Evolutionary conservation across 2,329 filamentous ascomycete species (phyloP), one percentile per base, ranked within the genome.

Genomic region (Colletotrichum sp.): DNA sequence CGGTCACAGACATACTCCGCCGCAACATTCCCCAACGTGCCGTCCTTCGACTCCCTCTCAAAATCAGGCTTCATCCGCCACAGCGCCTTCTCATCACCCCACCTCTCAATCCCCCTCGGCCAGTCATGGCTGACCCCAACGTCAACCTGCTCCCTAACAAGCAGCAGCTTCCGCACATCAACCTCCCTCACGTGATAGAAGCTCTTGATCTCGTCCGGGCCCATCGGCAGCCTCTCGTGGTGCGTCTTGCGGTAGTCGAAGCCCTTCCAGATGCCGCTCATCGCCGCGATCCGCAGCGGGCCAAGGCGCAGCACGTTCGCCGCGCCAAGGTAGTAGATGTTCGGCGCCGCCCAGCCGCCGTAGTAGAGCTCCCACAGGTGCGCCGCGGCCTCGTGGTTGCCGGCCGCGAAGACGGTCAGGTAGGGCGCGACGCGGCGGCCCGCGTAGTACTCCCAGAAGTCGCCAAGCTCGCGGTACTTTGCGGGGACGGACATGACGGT

Each of bases 311-410:
- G 83, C 10, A 99, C 93, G 81, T 98, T 98, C 75, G 97, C 95
- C 38, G 96, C 95, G 64, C 97, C 97, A 83, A 98, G 90, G 85
- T 98, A 99, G 88, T 98, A 99, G 77, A 99, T 98, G 79, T 97
- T 98, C 10, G 95, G 96, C 9, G 96, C 96, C 7, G 95, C 97
- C 97, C 97, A 99, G 66, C 97, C 97, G 67, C 97, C 97, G 82
- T 98, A 98, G 86, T 95, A 98, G 1, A 99, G 90, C 85, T 99
- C 97, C 88, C 93, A 97, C 7, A 98, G 87, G 84, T 98, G 92
- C 66, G 94, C 96, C 80, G 94, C 94, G 1, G 97, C 96, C 86
- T 99, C 97, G 81, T 99, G 97, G 82, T 99, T 99, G 4, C 97
- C 97, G 58, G 93, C 96, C 66, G 98, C 93, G 85, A 98, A 98